phyloP scores from a whole-genome alignment of 495 filamentous ascomycete species.

The Penicillium coprophilum region DNA sequence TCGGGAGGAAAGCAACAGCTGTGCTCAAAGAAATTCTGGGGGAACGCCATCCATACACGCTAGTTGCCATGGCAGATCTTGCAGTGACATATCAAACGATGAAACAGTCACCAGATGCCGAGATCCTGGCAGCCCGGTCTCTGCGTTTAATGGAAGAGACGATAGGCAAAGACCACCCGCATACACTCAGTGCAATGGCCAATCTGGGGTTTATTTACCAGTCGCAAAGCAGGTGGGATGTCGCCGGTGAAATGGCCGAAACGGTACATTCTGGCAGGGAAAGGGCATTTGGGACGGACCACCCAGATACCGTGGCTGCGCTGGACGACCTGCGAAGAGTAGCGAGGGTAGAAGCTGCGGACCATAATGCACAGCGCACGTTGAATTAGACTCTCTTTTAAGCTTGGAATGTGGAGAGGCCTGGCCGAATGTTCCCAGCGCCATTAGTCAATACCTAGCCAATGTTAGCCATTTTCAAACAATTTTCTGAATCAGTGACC shows the following conservation, averaged over 20 bases:
- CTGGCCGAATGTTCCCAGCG: background rate
- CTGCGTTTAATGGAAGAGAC: slow-evolving; percentile 21
- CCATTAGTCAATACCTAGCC: background rate
- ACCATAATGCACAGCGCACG: slow-evolving; percentile 13
- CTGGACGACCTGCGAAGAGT: slow-evolving; percentile 19
- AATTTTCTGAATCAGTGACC: background rate
- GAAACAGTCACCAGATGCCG: slow-evolving; percentile 27
- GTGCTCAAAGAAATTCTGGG: slow-evolving; percentile 29
- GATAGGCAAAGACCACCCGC: slow-evolving; percentile 38
- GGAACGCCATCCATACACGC: slow-evolving; percentile 39
- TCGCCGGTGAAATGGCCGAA: slow-evolving; percentile 25
- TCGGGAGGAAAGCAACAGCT: slow-evolving; percentile 24
- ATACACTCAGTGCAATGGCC: slow-evolving; percentile 20
- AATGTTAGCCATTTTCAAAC: background rate
- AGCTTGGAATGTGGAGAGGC: background rate
- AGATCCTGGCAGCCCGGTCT: slow-evolving; percentile 20
- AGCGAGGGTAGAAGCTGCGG: slow-evolving; percentile 18
- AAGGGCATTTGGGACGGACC: slow-evolving; percentile 25
- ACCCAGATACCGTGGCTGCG: slow-evolving; percentile 30
- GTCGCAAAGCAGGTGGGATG: slow-evolving; percentile 25
- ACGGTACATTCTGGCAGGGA: slow-evolving; percentile 18
- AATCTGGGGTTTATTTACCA: slow-evolving; percentile 27
- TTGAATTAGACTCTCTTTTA: slow-evolving; percentile 12
- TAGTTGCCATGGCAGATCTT: slow-evolving; percentile 27
- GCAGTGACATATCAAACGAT: slow-evolving; percentile 25